phyloP scores from a whole-genome alignment of 768 basidiomycete genomes.

The Boletus sp. region DNA sequence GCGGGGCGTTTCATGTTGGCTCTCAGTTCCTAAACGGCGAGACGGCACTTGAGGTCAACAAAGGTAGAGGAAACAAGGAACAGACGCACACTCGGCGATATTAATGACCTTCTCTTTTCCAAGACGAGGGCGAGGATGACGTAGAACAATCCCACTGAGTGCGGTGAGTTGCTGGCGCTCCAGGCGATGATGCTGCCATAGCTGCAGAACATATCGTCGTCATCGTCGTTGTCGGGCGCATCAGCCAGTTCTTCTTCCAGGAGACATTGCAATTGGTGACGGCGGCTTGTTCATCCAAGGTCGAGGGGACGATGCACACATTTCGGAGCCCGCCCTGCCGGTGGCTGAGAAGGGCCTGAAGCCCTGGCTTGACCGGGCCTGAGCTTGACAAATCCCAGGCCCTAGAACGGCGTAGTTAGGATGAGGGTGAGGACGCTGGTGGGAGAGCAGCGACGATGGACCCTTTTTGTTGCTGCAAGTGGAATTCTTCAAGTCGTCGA shows the following conservation, averaged over 20 bases:
- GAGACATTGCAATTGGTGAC: conserved; percentile 41
- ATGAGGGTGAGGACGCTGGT: background rate
- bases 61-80: too few species aligned
- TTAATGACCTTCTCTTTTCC: conserved; percentile 25
- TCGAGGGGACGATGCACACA: conserved; percentile 89
- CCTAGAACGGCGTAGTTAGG: background rate
- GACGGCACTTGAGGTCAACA: too few species aligned
- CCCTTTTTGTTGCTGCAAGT: conserved; percentile 68
- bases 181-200: conserved; percentile 76
- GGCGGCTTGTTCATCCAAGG: conserved; percentile 61
- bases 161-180: conserved; percentile 62
- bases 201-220: conserved; percentile 47
- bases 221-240: conserved; percentile 45
- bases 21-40: too few species aligned
- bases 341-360: conserved; percentile 35
- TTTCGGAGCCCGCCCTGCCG: conserved; percentile 64
- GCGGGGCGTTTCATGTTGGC: too few species aligned
- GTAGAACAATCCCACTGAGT: conserved; percentile 75
- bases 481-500: too few species aligned
- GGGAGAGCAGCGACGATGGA: conserved; percentile 16
- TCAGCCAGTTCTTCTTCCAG: conserved; percentile 51
- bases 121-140: conserved; percentile 82
- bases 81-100: too few species aligned
- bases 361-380: too few species aligned
- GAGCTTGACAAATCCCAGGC: too few species aligned